Conservation (phyloP, 2,329 filamentous ascomycete genomes). For the Macrophomina tecta region DNA sequence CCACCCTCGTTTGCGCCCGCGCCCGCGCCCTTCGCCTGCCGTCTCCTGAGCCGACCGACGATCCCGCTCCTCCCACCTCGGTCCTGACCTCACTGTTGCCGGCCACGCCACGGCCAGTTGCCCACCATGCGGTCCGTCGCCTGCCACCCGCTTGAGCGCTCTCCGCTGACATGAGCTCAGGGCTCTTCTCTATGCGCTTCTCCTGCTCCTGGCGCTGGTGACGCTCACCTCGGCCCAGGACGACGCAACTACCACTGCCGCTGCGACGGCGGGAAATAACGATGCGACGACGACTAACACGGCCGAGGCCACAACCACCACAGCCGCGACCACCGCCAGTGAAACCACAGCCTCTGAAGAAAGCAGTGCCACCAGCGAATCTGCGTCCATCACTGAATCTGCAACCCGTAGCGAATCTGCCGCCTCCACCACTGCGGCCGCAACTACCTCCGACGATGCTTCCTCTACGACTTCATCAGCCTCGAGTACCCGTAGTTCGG, state of each 20-base stretch:
- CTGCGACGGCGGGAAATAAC: slow-evolving; percentile 29
- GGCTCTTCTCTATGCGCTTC: slow-evolving; percentile 19
- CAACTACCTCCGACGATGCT: slow-evolving; percentile 33
- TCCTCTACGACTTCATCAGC: slow-evolving; percentile 35
- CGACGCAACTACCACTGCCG: slow-evolving; percentile 31
- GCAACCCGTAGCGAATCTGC: neutral
- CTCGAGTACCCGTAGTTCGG: slow-evolving; percentile 28
- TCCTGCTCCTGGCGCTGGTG: slow-evolving; percentile 29
- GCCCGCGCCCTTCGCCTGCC: neutral
- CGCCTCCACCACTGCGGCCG: slow-evolving; percentile 29
- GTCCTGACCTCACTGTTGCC: slow-evolving; percentile 2
- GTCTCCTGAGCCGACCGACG: slow-evolving; percentile 1
- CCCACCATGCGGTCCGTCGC: slow-evolving; percentile 25
- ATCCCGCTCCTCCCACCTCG: slow-evolving; percentile 8
- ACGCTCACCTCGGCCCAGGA: slow-evolving; percentile 30
- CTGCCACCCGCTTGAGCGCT: neutral
- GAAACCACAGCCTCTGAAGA: slow-evolving; percentile 30
- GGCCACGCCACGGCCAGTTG: slow-evolving; percentile 2
- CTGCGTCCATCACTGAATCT: slow-evolving; percentile 23
- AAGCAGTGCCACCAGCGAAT: slow-evolving; percentile 33
- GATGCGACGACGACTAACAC: slow-evolving; percentile 31
- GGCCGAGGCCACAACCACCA: slow-evolving; percentile 31
- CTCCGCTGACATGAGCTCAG: slow-evolving; percentile 7
- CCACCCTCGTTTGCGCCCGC: neutral
- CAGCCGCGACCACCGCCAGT: slow-evolving; percentile 26